Base-by-base conservation (phyloP, 1,139 yeast genomes). In the Geotrichum klebahnii region DNA sequence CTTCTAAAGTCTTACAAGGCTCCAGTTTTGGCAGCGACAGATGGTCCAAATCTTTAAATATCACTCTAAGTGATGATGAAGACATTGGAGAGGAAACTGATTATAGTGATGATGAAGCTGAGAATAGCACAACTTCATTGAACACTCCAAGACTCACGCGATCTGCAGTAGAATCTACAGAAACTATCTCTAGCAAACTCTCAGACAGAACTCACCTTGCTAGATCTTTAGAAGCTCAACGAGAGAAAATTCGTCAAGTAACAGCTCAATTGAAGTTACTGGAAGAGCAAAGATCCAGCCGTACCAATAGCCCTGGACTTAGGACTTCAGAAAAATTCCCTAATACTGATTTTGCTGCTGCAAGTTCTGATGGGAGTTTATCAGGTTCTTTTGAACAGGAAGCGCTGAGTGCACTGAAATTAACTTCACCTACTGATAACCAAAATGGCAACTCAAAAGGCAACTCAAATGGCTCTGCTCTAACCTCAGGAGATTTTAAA, bases 21-120 rank as follows among this genome's bases (percentile, higher is more conserved):
- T 40, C 45, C 24, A 22, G 47, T 14, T 48, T 48, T 44, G 52
- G 52, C 14, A 46, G 46, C 24, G 52, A 48, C 29, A 36, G 52
- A 28, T 48, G 47, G 51, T 48, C 52, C 16, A 39, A 43, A 26
- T 24, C 37, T 24, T 22, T 48, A n/a, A 44, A 35, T 20, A 32
- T 48, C 17, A 33, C 41, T 9, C 28, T 43, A 3, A 44, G 38
- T 16, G 48, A 43, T 17, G 42, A 40, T 17, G 46, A 44, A 28
- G 42, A 35, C 32, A 12, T 14, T 3, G 44, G 23, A 2, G 28
- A 20, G 9, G 39, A 38, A 9, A 23, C 17, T 23, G 39, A 43
- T n/a, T 22, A 20, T 4, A 37, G 33, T 3, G 39, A 23, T n/a
- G 31, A 17, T 33, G 37, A 33, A n/a, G n/a, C 12, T 6, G 19